A percentile compares a stretch with the other conserved stretches of the same genome.
These are phyloP conservation scores for Penicillium herquei DNA, from an alignment of 495 filamentous ascomycete genomes.

Conservation along the genomic window DNA sequence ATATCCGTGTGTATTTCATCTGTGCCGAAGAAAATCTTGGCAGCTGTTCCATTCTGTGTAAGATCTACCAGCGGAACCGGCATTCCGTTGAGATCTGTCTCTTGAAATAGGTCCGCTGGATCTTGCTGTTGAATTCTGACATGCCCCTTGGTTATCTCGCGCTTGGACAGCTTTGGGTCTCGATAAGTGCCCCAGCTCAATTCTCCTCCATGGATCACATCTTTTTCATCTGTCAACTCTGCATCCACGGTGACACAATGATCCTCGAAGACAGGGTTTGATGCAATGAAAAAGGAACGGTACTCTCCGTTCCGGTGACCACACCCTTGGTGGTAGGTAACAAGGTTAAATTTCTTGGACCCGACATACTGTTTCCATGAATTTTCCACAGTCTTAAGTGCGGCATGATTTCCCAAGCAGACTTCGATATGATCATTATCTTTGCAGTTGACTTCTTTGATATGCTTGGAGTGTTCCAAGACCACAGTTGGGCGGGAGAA, in stretches of 20 bases:
- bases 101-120: neutral
- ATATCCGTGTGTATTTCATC: neutral
- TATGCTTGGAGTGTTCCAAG: constrained; percentile 3
- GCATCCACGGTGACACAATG: neutral
- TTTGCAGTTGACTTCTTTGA: constrained; percentile 1
- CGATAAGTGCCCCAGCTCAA: constrained; percentile 6
- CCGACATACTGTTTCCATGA: neutral
- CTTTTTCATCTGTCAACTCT: neutral
- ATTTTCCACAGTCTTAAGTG: neutral
- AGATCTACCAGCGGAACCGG: neutral
- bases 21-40: neutral
- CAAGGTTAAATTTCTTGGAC: neutral
- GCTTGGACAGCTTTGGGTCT: neutral
- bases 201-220: neutral
- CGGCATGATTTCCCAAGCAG: neutral
- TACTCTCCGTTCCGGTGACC: neutral
- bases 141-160: neutral
- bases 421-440: neutral
- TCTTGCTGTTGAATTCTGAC: neutral
- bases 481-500: constrained; percentile 2
- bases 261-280: neutral
- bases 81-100: neutral
- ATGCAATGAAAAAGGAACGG: constrained; percentile 3
- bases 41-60: neutral
- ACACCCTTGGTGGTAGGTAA: constrained; percentile 5